These are phyloP conservation scores for Phytophthora crassamura DNA, from an alignment of 352 stramenopile species.

Conservation along the genomic window DNA sequence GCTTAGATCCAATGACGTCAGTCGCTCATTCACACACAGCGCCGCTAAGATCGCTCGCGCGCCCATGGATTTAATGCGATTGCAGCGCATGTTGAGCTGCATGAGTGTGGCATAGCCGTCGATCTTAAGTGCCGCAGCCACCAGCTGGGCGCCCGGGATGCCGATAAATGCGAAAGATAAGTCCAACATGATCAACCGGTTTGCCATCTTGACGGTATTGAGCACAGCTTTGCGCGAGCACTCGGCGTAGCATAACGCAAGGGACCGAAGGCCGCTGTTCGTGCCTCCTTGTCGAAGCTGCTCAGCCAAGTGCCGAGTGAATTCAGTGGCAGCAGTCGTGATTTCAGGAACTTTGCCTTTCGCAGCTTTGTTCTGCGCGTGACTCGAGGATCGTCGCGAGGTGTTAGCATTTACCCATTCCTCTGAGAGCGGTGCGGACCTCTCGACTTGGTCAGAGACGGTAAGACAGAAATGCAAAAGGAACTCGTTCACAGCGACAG, in stretches of 20 bases:
- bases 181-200: constrained; percentile 35
- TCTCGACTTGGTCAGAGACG: constrained; percentile 8
- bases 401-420: constrained; percentile 2
- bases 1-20: constrained; percentile 43
- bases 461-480: constrained; percentile 30
- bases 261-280: constrained; percentile 16
- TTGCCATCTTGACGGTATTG: constrained; percentile 39
- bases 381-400: background rate
- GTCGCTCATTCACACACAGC: constrained; percentile 28
- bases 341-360: constrained; percentile 9
- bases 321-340: constrained; percentile 21
- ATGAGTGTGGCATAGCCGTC: constrained; percentile 40
- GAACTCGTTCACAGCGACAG: constrained; percentile 24
- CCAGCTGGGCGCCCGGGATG: constrained; percentile 37
- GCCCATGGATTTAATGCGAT: constrained; percentile 43
- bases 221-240: constrained; percentile 33
- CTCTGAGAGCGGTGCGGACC: background rate
- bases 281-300: constrained; percentile 18
- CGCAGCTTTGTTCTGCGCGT: background rate
- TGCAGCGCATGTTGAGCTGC: constrained; percentile 40
- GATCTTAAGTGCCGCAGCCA: constrained; percentile 45
- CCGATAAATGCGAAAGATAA: constrained; percentile 54
- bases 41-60: constrained; percentile 27
- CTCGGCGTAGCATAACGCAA: constrained; percentile 23
- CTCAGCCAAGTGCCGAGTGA: constrained; percentile 21